These are phyloP conservation scores for Phytopythium cucurbitacearum DNA, from an alignment of 352 stramenopile genomes.

Conservation along the genomic window DNA sequence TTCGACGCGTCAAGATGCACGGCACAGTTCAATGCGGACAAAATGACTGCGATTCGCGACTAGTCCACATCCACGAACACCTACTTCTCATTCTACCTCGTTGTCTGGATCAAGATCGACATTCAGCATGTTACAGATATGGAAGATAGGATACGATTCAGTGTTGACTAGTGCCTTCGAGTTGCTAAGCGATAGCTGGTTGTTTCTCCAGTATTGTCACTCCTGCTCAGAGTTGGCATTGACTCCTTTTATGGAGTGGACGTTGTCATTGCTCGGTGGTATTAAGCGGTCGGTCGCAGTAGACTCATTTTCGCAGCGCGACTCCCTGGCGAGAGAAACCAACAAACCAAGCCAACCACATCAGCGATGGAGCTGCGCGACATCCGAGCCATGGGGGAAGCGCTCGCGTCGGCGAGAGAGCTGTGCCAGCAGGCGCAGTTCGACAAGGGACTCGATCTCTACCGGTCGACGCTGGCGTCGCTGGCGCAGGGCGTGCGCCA, in stretches of 20 bases:
- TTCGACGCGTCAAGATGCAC: no score
- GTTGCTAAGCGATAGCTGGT: no score
- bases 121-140: no score
- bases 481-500: conserved; percentile 59
- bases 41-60: neutral
- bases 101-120: no score
- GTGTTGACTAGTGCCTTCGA: no score
- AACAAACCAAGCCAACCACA: conserved; percentile 9
- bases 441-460: conserved; percentile 56
- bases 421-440: conserved; percentile 63
- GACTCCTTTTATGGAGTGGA: no score
- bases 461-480: conserved; percentile 47
- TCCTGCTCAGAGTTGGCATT: no score
- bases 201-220: no score
- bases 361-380: conserved; percentile 49
- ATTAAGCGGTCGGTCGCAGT: neutral
- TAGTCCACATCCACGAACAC: no score
- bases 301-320: neutral
- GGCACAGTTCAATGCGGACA: neutral
- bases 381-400: conserved; percentile 67
- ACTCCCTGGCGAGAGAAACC: neutral
- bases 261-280: no score
- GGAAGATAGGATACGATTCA: no score
- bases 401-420: conserved; percentile 49
- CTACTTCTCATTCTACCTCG: no score